Percentiles rank a stretch among this genome's conserved stretches.
phyloP scores from a whole-genome alignment of 1,284 basidiomycete species.

The Ceratobasidium sp. region DNA sequence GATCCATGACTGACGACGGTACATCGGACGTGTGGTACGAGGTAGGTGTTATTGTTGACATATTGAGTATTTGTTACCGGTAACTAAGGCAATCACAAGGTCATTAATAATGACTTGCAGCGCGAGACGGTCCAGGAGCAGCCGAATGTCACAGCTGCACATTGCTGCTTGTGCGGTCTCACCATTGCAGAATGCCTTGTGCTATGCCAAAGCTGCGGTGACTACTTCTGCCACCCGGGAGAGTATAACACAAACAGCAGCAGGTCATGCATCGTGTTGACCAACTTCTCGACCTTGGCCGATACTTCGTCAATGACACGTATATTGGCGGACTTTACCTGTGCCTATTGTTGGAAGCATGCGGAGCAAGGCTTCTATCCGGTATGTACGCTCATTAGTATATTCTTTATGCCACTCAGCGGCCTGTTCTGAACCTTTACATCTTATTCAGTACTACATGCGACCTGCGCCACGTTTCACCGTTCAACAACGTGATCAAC shows the following conservation, averaged over 20 bases:
- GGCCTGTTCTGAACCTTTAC: background rate
- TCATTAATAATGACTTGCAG: background rate
- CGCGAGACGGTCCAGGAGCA: background rate
- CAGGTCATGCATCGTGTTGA: background rate
- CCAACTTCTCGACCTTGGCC: background rate
- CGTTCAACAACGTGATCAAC: background rate
- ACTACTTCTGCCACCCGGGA: slow-evolving; percentile 2
- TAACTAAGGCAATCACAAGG: too few relatives aligned
- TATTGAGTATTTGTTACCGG: too few relatives aligned
- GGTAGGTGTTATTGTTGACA: too few relatives aligned
- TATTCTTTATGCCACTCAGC: background rate
- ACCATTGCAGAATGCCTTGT: background rate
- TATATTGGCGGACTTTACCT: background rate
- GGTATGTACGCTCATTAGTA: background rate
- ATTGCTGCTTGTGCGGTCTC: background rate
- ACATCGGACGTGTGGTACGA: too few relatives aligned
- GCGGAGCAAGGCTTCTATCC: background rate
- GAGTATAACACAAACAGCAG: background rate
- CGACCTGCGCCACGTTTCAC: background rate
- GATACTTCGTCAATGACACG: background rate
- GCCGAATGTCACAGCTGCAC: background rate
- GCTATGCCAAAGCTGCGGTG: background rate
- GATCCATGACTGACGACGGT: too few relatives aligned
- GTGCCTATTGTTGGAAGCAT: slow-evolving; percentile 21
- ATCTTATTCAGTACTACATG: slow-evolving; percentile 1